Conservation (phyloP, 345 rosid species). For the Nasturtium officinale region DNA sequence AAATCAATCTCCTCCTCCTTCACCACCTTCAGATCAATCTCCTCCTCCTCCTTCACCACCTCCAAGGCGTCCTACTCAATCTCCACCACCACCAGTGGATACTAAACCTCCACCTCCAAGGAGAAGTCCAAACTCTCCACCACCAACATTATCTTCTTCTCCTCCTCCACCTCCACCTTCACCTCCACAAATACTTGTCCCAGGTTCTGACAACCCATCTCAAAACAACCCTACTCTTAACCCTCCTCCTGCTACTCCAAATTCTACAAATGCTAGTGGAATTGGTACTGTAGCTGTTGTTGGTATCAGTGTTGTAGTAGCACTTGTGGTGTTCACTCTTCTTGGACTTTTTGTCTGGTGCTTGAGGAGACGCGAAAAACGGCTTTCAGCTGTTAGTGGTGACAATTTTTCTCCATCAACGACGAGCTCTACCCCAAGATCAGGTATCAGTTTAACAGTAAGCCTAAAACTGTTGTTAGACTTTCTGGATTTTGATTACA, state of each 20-base stretch:
- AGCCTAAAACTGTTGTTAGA: too few relatives aligned
- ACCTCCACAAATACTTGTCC: slow-evolving; percentile 45
- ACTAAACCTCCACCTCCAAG: slow-evolving; percentile 24
- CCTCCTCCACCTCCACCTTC: slow-evolving; percentile 37
- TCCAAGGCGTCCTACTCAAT: slow-evolving; percentile 5
- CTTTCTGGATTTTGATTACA: slow-evolving; percentile 19
- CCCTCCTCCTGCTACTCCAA: slow-evolving; percentile 21
- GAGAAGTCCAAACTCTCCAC: slow-evolving; percentile 38
- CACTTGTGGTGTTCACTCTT: slow-evolving; percentile 59
- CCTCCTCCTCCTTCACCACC: slow-evolving; percentile 36
- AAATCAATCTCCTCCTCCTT: slow-evolving; percentile 10
- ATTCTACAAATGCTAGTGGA: slow-evolving; percentile 37
- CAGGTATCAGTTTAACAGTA: slow-evolving; percentile 55
- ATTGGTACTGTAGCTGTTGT: slow-evolving; percentile 57
- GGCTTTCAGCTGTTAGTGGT: slow-evolving; percentile 55
- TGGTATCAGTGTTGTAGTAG: slow-evolving; percentile 58
- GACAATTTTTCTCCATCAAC: slow-evolving; percentile 67
- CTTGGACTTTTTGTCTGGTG: slow-evolving; percentile 62
- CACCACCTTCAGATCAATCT: slow-evolving; percentile 32
- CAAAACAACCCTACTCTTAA: slow-evolving; percentile 46
- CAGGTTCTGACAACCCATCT: slow-evolving; percentile 42
- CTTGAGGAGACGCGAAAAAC: slow-evolving; percentile 59
- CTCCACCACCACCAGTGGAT: slow-evolving; percentile 39
- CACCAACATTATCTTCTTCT: slow-evolving; percentile 48
- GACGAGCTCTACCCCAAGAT: slow-evolving; percentile 54